These are phyloP conservation scores for Starmerella davenportii DNA, from an alignment of 805 yeast genomes.

Conservation along the genomic window DNA sequence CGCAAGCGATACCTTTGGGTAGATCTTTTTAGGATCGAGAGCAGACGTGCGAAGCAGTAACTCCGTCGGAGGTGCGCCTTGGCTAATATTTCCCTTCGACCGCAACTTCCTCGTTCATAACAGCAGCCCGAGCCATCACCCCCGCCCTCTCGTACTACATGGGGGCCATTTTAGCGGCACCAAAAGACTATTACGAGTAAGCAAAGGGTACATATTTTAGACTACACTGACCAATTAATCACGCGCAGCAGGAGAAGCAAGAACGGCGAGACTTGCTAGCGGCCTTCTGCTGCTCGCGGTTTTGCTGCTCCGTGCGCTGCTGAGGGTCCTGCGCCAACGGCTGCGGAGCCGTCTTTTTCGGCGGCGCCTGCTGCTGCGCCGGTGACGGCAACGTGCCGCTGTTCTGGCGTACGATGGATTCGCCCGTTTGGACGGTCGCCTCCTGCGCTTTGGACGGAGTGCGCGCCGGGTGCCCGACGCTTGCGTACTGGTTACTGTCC, in stretches of 20 bases:
- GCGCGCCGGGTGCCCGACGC: neutral
- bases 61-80: no score
- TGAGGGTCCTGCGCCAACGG: neutral
- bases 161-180: no score
- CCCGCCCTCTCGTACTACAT: no score
- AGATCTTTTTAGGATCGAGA: no score
- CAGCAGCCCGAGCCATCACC: no score
- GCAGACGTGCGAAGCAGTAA: no score
- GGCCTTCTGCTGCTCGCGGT: conserved; percentile 10
- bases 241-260: conserved; percentile 6
- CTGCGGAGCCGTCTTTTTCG: conserved; percentile 1
- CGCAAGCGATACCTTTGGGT: no score
- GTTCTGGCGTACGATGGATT: neutral
- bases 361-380: neutral
- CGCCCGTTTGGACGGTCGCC: neutral
- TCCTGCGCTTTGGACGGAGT: neutral
- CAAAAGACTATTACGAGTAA: no score
- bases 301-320: conserved; percentile 6
- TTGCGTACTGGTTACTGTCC: conserved; percentile 13
- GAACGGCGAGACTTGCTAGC: conserved; percentile 3
- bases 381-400: neutral
- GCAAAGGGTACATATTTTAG: no score
- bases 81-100: no score
- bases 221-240: neutral
- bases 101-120: no score